Evolutionary conservation across 208 protist species (phyloP).

Genomic region (Trypanosoma brucei): DNA sequence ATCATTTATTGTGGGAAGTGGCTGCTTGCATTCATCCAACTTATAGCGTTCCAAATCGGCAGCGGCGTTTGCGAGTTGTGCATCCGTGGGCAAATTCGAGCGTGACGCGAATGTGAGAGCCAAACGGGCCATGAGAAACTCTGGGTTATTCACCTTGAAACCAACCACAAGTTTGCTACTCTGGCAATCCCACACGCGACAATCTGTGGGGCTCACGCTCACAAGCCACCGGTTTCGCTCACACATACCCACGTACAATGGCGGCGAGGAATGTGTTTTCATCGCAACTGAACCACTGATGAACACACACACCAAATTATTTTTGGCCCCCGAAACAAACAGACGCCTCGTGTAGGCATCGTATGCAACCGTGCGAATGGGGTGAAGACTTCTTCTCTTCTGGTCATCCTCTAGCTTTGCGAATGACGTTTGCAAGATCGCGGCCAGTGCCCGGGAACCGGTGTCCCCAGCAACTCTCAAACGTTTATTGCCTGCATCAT

Average conservation of each 20-base stretch:
- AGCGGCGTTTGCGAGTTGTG: slow-evolving; percentile 2
- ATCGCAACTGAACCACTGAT: slow-evolving; percentile 41
- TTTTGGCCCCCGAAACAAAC: slow-evolving; percentile 57
- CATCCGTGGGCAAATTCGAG: neutral
- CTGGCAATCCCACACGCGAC: slow-evolving; percentile 46
- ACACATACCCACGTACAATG: slow-evolving; percentile 41
- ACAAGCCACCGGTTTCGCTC: slow-evolving; percentile 39
- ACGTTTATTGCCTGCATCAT: slow-evolving; percentile 13
- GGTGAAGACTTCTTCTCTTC: slow-evolving; percentile 29
- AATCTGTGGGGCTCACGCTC: slow-evolving; percentile 50
- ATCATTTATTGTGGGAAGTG: slow-evolving; percentile 13
- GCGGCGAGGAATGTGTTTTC: slow-evolving; percentile 46
- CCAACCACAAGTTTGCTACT: slow-evolving; percentile 53
- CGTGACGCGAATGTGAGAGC: slow-evolving; percentile 6
- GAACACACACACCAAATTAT: slow-evolving; percentile 69
- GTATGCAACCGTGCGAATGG: slow-evolving; percentile 52
- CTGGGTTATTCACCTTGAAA: slow-evolving; percentile 57
- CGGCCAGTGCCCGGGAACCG: neutral
- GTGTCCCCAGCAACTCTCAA: neutral
- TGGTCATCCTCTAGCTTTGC: slow-evolving; percentile 21
- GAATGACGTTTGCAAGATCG: slow-evolving; percentile 34
- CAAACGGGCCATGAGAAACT: slow-evolving; percentile 33
- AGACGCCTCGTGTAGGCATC: slow-evolving; percentile 51
- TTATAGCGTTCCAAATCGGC: slow-evolving; percentile 5
- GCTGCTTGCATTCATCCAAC: slow-evolving; percentile 24